These are phyloP conservation scores for Haplosporangium gracile DNA, from an alignment of 192 early-diverging fungal genomes.

Conservation along the genomic window DNA sequence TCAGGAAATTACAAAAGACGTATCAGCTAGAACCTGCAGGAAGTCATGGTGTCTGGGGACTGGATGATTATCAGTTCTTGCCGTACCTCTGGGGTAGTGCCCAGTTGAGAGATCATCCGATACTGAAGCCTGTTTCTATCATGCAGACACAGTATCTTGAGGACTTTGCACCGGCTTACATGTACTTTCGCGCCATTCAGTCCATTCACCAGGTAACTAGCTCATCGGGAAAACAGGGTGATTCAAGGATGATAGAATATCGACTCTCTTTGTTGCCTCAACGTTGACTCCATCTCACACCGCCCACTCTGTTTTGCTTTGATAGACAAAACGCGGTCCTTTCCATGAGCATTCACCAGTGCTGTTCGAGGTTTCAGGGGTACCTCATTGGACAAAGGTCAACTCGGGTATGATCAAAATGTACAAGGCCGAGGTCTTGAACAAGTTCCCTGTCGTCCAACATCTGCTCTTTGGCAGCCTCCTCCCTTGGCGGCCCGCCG, in stretches of 20 bases:
- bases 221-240: no score
- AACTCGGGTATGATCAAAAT: slow-evolving; percentile 94
- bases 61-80: slow-evolving; percentile 98
- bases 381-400: slow-evolving; percentile 91
- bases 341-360: slow-evolving; percentile 92
- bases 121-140: slow-evolving; percentile 81
- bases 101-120: slow-evolving; percentile 82
- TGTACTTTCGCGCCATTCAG: slow-evolving; percentile 90
- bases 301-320: neutral
- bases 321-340: slow-evolving; percentile 68
- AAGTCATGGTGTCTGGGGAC: slow-evolving; percentile 96
- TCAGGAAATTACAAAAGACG: slow-evolving; percentile 81
- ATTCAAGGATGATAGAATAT: neutral
- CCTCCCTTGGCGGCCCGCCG: slow-evolving; percentile 66
- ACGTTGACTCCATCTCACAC: neutral
- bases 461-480: slow-evolving; percentile 93
- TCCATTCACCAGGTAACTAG: slow-evolving; percentile 78
- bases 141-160: slow-evolving; percentile 71
- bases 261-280: neutral
- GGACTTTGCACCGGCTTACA: slow-evolving; percentile 76
- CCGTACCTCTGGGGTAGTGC: slow-evolving; percentile 95
- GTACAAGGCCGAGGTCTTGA: slow-evolving; percentile 91
- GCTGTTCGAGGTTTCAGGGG: slow-evolving; percentile 93
- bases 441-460: slow-evolving; percentile 97
- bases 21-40: slow-evolving; percentile 97